These are phyloP conservation scores for Candida ponderosae DNA, from an alignment of 805 yeast species.

Conservation along the genomic window DNA sequence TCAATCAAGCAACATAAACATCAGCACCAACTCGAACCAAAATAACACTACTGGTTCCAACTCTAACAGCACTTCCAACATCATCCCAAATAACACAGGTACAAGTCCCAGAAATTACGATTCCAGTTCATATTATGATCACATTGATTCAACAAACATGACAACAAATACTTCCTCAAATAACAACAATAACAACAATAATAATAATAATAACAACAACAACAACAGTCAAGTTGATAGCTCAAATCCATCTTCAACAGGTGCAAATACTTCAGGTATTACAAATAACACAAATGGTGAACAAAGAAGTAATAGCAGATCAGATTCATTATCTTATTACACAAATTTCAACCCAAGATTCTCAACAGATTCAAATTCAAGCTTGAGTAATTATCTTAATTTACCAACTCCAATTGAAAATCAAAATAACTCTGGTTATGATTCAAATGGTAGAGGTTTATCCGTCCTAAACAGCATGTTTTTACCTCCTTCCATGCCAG, in stretches of 20 bases:
- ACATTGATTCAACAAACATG: constrained; percentile 2
- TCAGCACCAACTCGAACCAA: neutral
- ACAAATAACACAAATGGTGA: neutral
- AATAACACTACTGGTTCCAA: neutral
- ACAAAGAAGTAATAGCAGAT: constrained; percentile 7
- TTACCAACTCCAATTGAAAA: constrained; percentile 9
- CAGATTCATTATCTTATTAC: constrained; percentile 19
- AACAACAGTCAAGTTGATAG: constrained; percentile 6
- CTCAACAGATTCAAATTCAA: constrained; percentile 21
- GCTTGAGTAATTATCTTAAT: constrained; percentile 14
- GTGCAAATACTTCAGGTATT: constrained; percentile 1
- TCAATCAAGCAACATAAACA: neutral
- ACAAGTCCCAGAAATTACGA: constrained; percentile 13
- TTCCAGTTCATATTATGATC: constrained; percentile 1
- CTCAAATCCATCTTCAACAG: constrained; percentile 2
- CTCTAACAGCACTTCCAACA: neutral
- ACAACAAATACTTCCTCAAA: constrained; percentile 1
- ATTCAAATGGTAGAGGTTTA: constrained; percentile 17
- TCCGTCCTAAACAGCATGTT: constrained; percentile 19
- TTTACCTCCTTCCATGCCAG: constrained; percentile 11
- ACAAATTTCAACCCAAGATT: constrained; percentile 19
- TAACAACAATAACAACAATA: constrained; percentile 2
- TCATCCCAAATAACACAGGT: neutral
- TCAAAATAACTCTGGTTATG: constrained; percentile 7
- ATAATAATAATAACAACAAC: constrained; percentile 8